phyloP scores from a whole-genome alignment of 768 basidiomycete genomes.

The Tricholoma saponaceum region DNA sequence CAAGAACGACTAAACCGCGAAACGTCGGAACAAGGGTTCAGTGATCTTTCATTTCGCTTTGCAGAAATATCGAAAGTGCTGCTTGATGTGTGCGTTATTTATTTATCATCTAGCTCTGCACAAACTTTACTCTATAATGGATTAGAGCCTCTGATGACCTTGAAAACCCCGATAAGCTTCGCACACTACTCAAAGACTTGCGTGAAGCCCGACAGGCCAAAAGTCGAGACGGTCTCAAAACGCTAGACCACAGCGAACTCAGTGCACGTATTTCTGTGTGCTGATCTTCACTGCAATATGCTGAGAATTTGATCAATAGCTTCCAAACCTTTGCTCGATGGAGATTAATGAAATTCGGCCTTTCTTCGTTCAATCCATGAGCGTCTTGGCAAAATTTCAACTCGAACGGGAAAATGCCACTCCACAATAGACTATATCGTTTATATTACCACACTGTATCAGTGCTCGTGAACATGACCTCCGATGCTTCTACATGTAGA shows the following conservation, averaged over 20 bases:
- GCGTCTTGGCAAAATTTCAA: constrained; percentile 24
- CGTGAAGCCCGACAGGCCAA: constrained; percentile 96
- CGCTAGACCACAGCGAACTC: constrained; percentile 77
- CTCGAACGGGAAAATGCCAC: constrained; percentile 32
- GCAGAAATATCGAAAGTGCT: constrained; percentile 89
- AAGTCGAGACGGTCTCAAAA: constrained; percentile 77
- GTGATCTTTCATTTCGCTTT: constrained; percentile 80
- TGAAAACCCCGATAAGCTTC: constrained; percentile 76
- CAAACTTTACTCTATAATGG: background rate
- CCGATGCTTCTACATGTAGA: background rate
- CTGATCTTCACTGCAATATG: background rate
- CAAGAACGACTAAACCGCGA: constrained; percentile 73
- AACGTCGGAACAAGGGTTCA: constrained; percentile 70
- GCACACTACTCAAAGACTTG: constrained; percentile 87
- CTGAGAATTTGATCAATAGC: constrained; percentile 33
- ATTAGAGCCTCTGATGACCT: constrained; percentile 87
- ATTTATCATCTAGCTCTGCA: background rate
- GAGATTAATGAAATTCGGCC: constrained; percentile 94
- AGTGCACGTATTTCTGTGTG: constrained; percentile 40
- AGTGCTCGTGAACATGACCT: background rate
- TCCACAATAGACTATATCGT: constrained; percentile 7
- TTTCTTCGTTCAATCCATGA: constrained; percentile 82
- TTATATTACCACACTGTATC: background rate
- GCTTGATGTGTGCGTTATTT: constrained; percentile 75
- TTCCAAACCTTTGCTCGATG: constrained; percentile 83